A percentile compares a stretch with the other conserved stretches of the same genome.
Conservation (phyloP, 129 eudicot genomes). For the Chrysanthemum seticuspe region DNA sequence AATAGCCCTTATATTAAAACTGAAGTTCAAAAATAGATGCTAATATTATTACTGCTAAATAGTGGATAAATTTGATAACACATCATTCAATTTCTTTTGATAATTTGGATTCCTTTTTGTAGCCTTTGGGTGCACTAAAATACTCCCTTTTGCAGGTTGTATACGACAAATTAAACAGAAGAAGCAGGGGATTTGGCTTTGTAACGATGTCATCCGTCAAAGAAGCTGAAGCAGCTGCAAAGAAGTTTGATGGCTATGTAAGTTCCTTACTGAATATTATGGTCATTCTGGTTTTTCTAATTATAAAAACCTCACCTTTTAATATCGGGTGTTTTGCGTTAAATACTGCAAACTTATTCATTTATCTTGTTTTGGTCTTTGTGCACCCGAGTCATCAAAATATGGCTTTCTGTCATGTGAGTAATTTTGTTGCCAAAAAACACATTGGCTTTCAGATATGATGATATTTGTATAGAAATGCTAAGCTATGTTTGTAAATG, state of each 20-base stretch:
- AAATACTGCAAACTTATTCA: no score
- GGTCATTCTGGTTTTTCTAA: not conserved
- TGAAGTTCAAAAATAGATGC: not conserved
- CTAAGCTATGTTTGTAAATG: no score
- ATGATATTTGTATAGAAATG: no score
- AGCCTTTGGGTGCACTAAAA: not conserved
- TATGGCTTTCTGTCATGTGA: no score
- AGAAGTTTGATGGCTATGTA: constrained; percentile 75
- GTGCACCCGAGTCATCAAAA: no score
- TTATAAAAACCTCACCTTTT: not conserved
- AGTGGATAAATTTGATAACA: not conserved
- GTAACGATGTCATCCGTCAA: constrained; percentile 74
- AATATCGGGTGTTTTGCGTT: no score
- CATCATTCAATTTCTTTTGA: not conserved
- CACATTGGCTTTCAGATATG: no score
- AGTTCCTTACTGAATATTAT: constrained; percentile 18
- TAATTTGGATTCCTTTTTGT: constrained; percentile 3
- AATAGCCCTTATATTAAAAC: not conserved
- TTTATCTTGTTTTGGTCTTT: not conserved
- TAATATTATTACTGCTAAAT: not conserved
- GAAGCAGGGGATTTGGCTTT: constrained; percentile 90
- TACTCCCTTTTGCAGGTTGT: constrained; percentile 57
- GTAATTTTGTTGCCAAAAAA: no score
- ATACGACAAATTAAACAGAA: constrained; percentile 67
- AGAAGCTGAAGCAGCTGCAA: constrained; percentile 65